Percentiles rank a stretch among this genome's conserved stretches.
These are phyloP conservation scores for Terana coerulea DNA, from an alignment of 768 basidiomycete species.

Conservation along the genomic window DNA sequence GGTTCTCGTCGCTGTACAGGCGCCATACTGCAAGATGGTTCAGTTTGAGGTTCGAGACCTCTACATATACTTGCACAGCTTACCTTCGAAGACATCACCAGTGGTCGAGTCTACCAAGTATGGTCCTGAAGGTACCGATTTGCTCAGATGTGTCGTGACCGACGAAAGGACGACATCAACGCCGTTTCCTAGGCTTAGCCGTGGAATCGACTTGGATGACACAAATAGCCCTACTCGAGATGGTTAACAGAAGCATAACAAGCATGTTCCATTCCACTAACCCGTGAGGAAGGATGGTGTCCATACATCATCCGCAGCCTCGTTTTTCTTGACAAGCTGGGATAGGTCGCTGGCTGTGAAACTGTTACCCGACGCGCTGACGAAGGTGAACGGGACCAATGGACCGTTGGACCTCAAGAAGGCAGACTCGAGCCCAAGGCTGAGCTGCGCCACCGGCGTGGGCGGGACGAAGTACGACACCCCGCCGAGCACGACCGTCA, in stretches of 20 bases:
- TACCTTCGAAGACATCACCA: conserved; percentile 25
- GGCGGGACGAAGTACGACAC: conserved; percentile 14
- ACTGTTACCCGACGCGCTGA: conserved; percentile 12
- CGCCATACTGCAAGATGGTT: conserved; percentile 32
- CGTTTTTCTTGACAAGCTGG: conserved; percentile 12
- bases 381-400: conserved; percentile 25
- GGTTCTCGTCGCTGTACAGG: conserved; percentile 39
- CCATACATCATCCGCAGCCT: conserved; percentile 24
- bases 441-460: conserved; percentile 13
- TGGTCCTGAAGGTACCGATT: conserved; percentile 20
- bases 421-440: background rate
- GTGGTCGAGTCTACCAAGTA: conserved; percentile 22
- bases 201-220: conserved; percentile 13
- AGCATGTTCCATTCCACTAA: background rate
- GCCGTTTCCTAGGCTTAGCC: conserved; percentile 4
- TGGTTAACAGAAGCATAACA: background rate
- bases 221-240: conserved; percentile 19
- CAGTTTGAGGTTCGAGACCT: too few relatives aligned
- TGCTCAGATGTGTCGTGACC: conserved; percentile 11
- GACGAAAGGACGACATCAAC: conserved; percentile 16
- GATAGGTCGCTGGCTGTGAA: conserved; percentile 17
- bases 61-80: too few relatives aligned
- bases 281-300: conserved; percentile 21
- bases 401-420: background rate
- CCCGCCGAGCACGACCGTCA: conserved; percentile 10